phyloP scores from a whole-genome alignment of 2,329 filamentous ascomycete species.

The Phaeosphaeria sp. region DNA sequence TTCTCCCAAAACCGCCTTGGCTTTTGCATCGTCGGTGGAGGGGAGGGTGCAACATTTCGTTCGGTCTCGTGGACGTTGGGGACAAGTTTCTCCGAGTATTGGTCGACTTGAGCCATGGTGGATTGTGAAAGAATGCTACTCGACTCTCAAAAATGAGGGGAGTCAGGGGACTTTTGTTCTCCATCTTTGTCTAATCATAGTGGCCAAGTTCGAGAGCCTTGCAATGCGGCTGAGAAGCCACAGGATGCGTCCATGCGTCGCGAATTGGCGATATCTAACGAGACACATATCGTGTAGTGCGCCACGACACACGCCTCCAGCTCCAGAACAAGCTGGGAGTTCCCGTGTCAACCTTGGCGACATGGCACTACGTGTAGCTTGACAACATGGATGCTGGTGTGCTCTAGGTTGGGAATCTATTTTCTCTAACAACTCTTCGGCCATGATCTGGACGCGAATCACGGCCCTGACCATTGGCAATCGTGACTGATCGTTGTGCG shows the following conservation, averaged over 20 bases:
- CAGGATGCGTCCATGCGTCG: neutral
- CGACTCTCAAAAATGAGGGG: neutral
- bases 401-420: neutral
- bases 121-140: neutral
- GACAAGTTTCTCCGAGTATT: neutral
- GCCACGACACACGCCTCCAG: neutral
- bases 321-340: neutral
- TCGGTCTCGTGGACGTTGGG: neutral
- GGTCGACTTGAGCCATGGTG: neutral
- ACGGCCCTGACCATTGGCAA: neutral
- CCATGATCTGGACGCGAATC: neutral
- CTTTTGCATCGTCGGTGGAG: neutral
- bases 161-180: neutral
- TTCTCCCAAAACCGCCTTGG: slow-evolving; percentile 8
- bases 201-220: neutral
- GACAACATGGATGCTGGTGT: neutral
- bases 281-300: neutral
- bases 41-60: neutral
- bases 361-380: neutral
- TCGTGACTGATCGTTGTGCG: neutral
- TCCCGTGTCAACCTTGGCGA: neutral
- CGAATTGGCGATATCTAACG: neutral
- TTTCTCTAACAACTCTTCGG: neutral
- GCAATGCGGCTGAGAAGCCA: neutral
- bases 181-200: neutral